These are phyloP conservation scores for Gypsophila paniculata DNA, from an alignment of 179 eudicot genomes.

Conservation along the genomic window DNA sequence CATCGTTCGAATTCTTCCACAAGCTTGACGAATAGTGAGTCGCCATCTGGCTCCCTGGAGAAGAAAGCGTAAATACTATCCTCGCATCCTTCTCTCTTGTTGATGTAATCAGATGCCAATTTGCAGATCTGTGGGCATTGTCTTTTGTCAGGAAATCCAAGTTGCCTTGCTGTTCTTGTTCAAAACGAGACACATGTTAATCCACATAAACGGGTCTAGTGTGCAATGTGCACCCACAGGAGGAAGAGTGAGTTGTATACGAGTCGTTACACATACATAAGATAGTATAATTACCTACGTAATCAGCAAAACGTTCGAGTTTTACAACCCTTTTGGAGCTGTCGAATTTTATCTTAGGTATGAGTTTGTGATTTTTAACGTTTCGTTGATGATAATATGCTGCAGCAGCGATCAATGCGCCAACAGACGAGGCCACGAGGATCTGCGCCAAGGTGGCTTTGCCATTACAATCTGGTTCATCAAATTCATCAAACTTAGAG, in stretches of 20 bases:
- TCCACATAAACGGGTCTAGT: background rate
- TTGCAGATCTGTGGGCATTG: constrained; percentile 75
- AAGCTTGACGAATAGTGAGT: constrained; percentile 84
- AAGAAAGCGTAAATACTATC: constrained; percentile 74
- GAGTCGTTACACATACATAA: background rate
- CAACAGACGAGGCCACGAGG: constrained; percentile 55
- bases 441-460: constrained; percentile 45
- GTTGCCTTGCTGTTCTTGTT: constrained; percentile 71
- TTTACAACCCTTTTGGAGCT: constrained; percentile 53
- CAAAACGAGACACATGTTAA: background rate
- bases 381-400: constrained; percentile 48
- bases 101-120: constrained; percentile 81
- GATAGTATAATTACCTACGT: constrained; percentile 63
- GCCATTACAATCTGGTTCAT: constrained; percentile 36
- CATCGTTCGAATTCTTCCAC: constrained; percentile 96
- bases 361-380: constrained; percentile 41
- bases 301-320: constrained; percentile 77
- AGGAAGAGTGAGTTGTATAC: background rate
- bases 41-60: constrained; percentile 59
- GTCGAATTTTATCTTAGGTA: constrained; percentile 50
- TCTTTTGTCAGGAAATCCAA: constrained; percentile 67
- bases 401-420: constrained; percentile 54
- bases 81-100: constrained; percentile 72
- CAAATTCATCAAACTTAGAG: constrained; percentile 15
- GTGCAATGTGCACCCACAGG: background rate